Percentiles rank a stretch among this genome's conserved stretches.
phyloP scores from a whole-genome alignment of 306 rosid genomes.

The Benincasa hispida region DNA sequence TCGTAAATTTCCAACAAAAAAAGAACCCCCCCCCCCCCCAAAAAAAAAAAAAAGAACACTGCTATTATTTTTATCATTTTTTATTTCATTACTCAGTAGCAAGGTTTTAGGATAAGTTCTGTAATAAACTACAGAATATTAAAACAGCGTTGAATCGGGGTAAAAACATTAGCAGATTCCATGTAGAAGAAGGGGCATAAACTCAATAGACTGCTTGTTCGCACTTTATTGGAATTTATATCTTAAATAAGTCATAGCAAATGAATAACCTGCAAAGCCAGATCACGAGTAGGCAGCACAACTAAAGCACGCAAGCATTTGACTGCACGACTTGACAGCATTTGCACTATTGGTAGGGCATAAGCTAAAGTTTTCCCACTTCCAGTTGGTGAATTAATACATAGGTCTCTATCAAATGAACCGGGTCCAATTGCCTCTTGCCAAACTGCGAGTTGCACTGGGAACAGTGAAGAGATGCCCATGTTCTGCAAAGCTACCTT shows the following conservation, averaged over 20 bases:
- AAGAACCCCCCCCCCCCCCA: too few species aligned
- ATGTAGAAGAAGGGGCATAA: not conserved
- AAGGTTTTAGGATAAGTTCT: not conserved
- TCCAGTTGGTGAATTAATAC: conserved; percentile 88
- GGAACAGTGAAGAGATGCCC: conserved; percentile 50
- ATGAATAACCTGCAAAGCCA: conserved; percentile 66
- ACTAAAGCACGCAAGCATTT: conserved; percentile 64
- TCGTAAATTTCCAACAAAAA: not conserved
- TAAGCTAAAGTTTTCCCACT: conserved; percentile 88
- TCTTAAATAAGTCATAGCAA: not conserved
- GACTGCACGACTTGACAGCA: conserved; percentile 33
- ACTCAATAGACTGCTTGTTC: not conserved
- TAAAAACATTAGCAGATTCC: not conserved
- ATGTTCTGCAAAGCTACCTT: conserved; percentile 39
- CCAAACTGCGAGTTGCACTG: conserved; percentile 85
- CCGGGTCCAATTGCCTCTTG: conserved; percentile 82
- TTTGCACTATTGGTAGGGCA: conserved; percentile 85
- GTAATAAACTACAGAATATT: not conserved
- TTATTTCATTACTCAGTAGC: not conserved
- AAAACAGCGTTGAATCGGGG: not conserved
- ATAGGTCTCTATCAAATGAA: conserved; percentile 65
- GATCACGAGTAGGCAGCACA: conserved; percentile 84
- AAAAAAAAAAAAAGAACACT: not conserved
- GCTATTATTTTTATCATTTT: not conserved
- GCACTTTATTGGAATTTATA: not conserved